Conservation (phyloP, 768 basidiomycete species). For the Tylopilus cervinicoccineus region DNA sequence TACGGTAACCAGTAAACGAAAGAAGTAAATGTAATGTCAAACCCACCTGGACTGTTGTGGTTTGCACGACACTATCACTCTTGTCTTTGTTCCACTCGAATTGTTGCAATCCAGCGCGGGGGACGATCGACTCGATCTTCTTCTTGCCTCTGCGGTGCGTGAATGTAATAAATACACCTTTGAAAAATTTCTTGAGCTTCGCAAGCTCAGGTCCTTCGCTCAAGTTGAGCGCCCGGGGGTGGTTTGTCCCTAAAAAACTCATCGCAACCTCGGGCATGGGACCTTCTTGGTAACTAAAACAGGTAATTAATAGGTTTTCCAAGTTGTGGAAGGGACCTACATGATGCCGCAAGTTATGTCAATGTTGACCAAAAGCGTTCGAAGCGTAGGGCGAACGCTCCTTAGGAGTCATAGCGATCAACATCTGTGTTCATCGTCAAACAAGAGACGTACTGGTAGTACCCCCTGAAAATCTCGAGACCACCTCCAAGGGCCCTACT, state of each 20-base stretch:
- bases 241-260: constrained; percentile 17
- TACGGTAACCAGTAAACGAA: neutral
- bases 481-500: constrained; percentile 24
- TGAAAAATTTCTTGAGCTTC: constrained; percentile 37
- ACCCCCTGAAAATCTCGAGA: constrained; percentile 46
- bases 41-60: constrained; percentile 39
- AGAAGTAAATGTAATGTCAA: neutral
- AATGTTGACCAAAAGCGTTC: constrained; percentile 41
- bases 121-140: constrained; percentile 36
- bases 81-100: constrained; percentile 39
- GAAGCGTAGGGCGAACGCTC: constrained; percentile 43
- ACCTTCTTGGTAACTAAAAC: constrained; percentile 25
- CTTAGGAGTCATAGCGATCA: constrained; percentile 22
- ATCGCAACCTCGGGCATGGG: constrained; percentile 31
- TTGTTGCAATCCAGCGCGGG: constrained; percentile 33
- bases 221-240: constrained; percentile 32
- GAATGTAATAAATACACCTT: constrained; percentile 33
- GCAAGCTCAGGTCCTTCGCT: constrained; percentile 24
- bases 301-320: neutral
- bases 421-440: neutral
- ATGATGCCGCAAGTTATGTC: constrained; percentile 45
- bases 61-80: constrained; percentile 10
- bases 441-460: constrained; percentile 41
- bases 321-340: constrained; percentile 25
- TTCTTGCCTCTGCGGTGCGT: constrained; percentile 22